Evolutionary conservation across 371 early-diverging fungal species (phyloP).

Genomic region (Smittium culicis): DNA sequence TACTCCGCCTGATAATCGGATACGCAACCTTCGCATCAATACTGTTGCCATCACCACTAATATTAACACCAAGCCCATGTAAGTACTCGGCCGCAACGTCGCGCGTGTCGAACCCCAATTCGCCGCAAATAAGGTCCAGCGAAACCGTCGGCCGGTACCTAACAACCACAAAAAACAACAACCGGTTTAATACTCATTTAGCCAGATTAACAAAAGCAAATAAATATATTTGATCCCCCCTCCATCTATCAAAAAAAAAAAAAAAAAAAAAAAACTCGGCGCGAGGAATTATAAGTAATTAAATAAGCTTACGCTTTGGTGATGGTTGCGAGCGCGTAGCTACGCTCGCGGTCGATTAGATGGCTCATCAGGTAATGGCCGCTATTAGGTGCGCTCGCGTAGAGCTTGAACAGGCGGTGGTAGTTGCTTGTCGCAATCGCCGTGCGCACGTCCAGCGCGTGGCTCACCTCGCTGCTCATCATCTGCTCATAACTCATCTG

Average conservation of each 20-base stretch:
- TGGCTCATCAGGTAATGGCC: slow-evolving; percentile 74
- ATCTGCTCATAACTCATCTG: slow-evolving; percentile 36
- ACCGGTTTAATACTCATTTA: too few relatives aligned
- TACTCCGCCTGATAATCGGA: slow-evolving; percentile 34
- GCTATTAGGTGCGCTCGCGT: slow-evolving; percentile 66
- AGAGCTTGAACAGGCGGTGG: slow-evolving; percentile 63
- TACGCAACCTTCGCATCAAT: slow-evolving; percentile 44
- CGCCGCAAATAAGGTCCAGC: slow-evolving; percentile 33
- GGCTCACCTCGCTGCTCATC: slow-evolving; percentile 40
- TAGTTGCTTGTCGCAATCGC: slow-evolving; percentile 67
- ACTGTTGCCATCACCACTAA: too few relatives aligned
- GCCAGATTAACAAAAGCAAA: too few relatives aligned
- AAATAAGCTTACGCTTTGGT: slow-evolving; percentile 58
- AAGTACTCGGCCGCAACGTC: slow-evolving; percentile 37
- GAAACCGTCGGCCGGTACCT: slow-evolving; percentile 42
- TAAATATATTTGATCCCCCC: too few relatives aligned
- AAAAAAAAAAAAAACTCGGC: too few relatives aligned
- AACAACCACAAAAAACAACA: too few relatives aligned
- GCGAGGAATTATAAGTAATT: too few relatives aligned
- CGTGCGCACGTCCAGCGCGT: slow-evolving; percentile 70
- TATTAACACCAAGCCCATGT: slow-evolving; percentile 16
- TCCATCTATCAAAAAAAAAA: slow-evolving; percentile 1
- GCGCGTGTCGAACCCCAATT: slow-evolving; percentile 37
- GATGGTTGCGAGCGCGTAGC: slow-evolving; percentile 47
- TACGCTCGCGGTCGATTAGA: slow-evolving; percentile 71